Conservation (phyloP, 257 asterid genomes). For the Ocimum tenuiflorum region DNA sequence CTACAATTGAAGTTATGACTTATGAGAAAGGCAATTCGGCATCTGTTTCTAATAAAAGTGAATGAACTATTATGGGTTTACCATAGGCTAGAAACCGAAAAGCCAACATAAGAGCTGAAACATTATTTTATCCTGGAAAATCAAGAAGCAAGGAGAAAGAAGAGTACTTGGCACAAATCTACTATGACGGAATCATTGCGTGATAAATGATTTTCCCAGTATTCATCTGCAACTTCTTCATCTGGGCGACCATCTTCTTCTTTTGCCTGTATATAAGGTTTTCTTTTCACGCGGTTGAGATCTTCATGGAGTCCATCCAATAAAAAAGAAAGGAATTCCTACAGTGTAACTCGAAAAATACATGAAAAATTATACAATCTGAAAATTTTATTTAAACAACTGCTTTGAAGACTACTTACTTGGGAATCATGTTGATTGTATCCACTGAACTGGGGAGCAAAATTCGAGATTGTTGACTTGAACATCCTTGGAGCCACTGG, state of each 20-base stretch:
- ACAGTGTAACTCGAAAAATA: constrained; percentile 14
- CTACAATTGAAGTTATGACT: constrained; percentile 30
- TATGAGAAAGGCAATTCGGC: constrained; percentile 10
- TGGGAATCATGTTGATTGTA: constrained; percentile 71
- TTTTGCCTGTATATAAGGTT: constrained; percentile 50
- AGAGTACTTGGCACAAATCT: constrained; percentile 53
- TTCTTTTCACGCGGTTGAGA: constrained; percentile 61
- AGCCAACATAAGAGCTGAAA: neutral
- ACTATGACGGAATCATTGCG: constrained; percentile 65
- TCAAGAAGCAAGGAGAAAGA: constrained; percentile 13
- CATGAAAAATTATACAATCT: constrained; percentile 5
- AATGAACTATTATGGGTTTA: constrained; percentile 1
- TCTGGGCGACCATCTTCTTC: constrained; percentile 47
- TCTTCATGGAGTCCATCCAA: constrained; percentile 85
- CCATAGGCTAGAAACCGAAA: neutral
- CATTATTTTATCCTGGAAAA: neutral
- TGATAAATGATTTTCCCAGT: constrained; percentile 61
- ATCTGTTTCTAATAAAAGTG: constrained; percentile 3
- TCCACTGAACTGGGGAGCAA: constrained; percentile 64
- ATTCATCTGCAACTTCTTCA: constrained; percentile 64
- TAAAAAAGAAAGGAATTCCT: constrained; percentile 69
- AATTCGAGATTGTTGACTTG: constrained; percentile 51
- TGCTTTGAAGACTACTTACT: constrained; percentile 32
- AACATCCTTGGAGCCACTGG: constrained; percentile 43
- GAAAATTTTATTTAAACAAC: neutral